Evolutionary conservation across 176 grass and related monocot species (phyloP), one percentile per base, ranked within the genome.

Genomic region (Triticum dicoccoides): DNA sequence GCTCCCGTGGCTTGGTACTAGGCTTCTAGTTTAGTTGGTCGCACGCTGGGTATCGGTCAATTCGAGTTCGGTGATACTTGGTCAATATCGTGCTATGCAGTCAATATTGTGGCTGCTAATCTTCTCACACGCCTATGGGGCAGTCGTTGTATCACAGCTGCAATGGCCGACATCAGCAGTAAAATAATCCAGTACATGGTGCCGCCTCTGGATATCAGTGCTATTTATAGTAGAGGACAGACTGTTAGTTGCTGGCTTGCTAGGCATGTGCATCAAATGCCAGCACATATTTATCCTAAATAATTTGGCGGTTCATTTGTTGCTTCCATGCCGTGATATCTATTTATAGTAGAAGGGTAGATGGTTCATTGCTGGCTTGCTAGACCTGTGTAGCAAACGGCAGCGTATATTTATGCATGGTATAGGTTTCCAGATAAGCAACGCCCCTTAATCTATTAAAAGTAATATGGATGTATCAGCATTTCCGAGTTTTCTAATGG

Each of bases 201-300:
- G 56, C 24, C 32, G 52, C 34, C 11, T 27, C 24, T 81, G 61
- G 29, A 64, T 52, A 21, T 25, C 11, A 10, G 12, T 49, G 15
- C 81, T 84, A 80, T 84, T 87, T 90, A 84, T 84, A 87, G 81
- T 17, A 80, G 14, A 80, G n/a, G 69, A 67, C 59, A 62, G 20
- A 35, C 29, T 15, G 7, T 24, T 33, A 47, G 44, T 37, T 63
- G 17, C 59, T 63, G 67, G 34, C 33, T 73, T 47, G 5, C 65
- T 51, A 79, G 37, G 21, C 68, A 47, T 70, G 29, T 32, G 41
- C 34, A 51, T 62, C 70, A 4, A 84, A 10, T 76, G 35, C 5
- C 24, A 77, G 8, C 59, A 37, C 7, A 62, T 21, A 32, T 64
- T 47, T 73, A 27, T 73, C 39, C 39, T 54, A 18, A 30, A 30